A percentile compares a stretch with the other conserved stretches of the same genome.
Evolutionary conservation across 768 basidiomycete genomes (phyloP).

Genomic region (Termitomyces eurrhizus): DNA sequence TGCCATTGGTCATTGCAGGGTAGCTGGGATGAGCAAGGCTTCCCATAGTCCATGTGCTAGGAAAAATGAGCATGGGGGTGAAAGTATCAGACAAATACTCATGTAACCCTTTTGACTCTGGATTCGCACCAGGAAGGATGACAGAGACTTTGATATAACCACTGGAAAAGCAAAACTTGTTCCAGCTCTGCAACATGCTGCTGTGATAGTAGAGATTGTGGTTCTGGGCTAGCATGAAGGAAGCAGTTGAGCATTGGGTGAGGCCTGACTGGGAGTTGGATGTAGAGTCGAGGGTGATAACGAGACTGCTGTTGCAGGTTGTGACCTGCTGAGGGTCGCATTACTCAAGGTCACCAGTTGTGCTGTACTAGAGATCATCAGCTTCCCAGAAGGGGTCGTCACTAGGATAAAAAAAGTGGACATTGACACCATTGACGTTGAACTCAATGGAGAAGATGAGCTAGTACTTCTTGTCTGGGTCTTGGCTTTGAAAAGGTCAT

Average conservation of each 20-base stretch:
- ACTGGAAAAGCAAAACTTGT: conserved; percentile 83
- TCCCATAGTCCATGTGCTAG: conserved; percentile 84
- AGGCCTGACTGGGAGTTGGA: conserved; percentile 25
- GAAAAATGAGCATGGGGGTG: background rate
- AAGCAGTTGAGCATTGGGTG: conserved; percentile 38
- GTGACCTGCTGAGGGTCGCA: conserved; percentile 67
- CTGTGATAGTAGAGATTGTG: conserved; percentile 62
- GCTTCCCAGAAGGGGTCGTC: conserved; percentile 75
- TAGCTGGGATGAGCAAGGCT: conserved; percentile 84
- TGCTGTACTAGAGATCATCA: conserved; percentile 68
- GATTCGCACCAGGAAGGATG: conserved; percentile 55
- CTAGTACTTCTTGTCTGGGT: conserved; percentile 58
- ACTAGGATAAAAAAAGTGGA: conserved; percentile 37
- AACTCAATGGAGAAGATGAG: conserved; percentile 73
- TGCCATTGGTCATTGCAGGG: conserved; percentile 73
- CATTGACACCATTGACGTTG: conserved; percentile 50
- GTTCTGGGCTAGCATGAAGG: conserved; percentile 41
- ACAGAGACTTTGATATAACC: conserved; percentile 74
- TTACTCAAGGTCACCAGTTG: conserved; percentile 71
- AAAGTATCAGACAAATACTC: conserved; percentile 19
- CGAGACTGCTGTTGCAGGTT: conserved; percentile 61
- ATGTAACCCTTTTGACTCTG: conserved; percentile 47
- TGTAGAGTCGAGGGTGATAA: conserved; percentile 61
- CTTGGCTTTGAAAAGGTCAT: conserved; percentile 61
- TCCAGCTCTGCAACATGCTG: conserved; percentile 88